Evolutionary conservation across 179 eudicot species (phyloP).

Genomic region (Nepenthes alata): DNA sequence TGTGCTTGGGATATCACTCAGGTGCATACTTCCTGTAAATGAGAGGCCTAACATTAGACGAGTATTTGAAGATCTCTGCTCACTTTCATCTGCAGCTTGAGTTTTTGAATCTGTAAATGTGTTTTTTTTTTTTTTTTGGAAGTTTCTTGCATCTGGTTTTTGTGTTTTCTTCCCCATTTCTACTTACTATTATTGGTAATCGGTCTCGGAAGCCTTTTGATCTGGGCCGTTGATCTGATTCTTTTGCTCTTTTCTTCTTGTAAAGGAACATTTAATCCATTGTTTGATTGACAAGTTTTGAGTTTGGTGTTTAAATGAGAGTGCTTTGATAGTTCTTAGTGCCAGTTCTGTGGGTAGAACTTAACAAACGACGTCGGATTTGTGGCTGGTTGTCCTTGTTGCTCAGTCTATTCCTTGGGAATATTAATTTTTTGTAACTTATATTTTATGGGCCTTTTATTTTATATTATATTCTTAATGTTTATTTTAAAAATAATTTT

Average conservation of each 20-base stretch:
- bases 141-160: conserved; percentile 12
- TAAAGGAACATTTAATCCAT: conserved; percentile 66
- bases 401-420: too few species aligned
- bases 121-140: conserved; percentile 21
- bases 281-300: conserved; percentile 45
- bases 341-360: background rate
- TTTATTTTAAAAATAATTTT: too few species aligned
- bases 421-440: too few species aligned
- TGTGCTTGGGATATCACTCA: conserved; percentile 57
- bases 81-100: conserved; percentile 45
- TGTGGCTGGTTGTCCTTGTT: too few species aligned
- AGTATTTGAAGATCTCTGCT: conserved; percentile 53
- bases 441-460: too few species aligned
- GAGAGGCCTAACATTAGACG: conserved; percentile 80
- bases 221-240: conserved; percentile 48
- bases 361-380: too few species aligned
- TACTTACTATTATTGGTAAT: conserved; percentile 14
- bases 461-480: too few species aligned
- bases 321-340: conserved; percentile 4
- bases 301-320: conserved; percentile 10
- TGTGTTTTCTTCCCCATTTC: background rate
- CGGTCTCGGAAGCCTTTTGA: conserved; percentile 33
- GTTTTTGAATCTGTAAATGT: conserved; percentile 18
- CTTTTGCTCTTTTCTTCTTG: conserved; percentile 49
- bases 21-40: conserved; percentile 83